Conservation (phyloP, 1,284 basidiomycete species). For the Ustilago crameri region DNA sequence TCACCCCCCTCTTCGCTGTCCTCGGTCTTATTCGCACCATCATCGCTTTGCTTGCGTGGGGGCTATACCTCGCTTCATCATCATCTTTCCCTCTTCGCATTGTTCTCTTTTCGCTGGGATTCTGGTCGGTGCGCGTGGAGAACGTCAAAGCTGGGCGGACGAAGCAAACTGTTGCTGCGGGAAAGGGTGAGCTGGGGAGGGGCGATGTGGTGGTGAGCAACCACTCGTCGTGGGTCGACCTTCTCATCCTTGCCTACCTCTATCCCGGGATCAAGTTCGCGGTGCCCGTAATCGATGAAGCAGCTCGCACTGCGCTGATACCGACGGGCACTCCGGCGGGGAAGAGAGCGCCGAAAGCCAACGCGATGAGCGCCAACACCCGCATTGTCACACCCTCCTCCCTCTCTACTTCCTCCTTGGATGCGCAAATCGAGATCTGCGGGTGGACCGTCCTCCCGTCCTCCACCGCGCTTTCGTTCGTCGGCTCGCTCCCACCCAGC, state of each 20-base stretch:
- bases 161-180: not conserved
- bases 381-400: slow-evolving; percentile 25
- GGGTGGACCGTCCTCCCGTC: slow-evolving; percentile 15
- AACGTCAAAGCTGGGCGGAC: not conserved
- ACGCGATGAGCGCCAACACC: slow-evolving; percentile 48
- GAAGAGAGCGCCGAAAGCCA: slow-evolving; percentile 38
- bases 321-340: not conserved
- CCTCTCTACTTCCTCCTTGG: slow-evolving; percentile 6
- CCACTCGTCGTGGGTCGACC: slow-evolving; percentile 60
- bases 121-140: slow-evolving; percentile 7
- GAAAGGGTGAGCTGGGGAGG: not conserved
- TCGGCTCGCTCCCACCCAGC: slow-evolving; percentile 25
- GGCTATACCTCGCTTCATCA: slow-evolving; percentile 1
- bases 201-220: slow-evolving; percentile 64
- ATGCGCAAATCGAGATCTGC: slow-evolving; percentile 7
- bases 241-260: slow-evolving; percentile 57
- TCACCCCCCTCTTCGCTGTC: slow-evolving; percentile 23
- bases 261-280: slow-evolving; percentile 28
- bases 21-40: slow-evolving; percentile 19
- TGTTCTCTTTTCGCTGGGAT: slow-evolving; percentile 18
- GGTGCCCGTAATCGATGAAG: slow-evolving; percentile 21
- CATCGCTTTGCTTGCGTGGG: slow-evolving; percentile 12
- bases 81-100: slow-evolving; percentile 1
- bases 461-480: slow-evolving; percentile 1
- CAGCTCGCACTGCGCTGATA: not conserved